A percentile compares a stretch with the other conserved stretches of the same genome.
Conservation (phyloP, 768 basidiomycete genomes). For the Cystofilobasidium ferigula region DNA sequence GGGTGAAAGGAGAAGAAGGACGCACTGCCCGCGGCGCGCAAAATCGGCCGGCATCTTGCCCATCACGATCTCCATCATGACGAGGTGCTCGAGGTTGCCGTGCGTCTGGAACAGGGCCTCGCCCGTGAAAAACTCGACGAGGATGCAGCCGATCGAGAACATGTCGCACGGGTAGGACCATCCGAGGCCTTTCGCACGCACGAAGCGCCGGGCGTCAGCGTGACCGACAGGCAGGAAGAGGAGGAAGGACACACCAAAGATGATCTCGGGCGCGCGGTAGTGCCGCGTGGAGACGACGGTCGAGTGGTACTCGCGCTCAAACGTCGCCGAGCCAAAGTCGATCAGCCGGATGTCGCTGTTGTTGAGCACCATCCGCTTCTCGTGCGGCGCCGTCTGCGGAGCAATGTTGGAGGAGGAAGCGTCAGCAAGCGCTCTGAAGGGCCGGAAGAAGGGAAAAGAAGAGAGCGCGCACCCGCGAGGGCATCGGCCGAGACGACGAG, state of each 20-base stretch:
- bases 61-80: constrained; percentile 99
- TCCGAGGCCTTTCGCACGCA: constrained; percentile 61
- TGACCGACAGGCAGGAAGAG: constrained; percentile 20
- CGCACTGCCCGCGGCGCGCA: constrained; percentile 35
- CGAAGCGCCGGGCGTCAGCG: background rate
- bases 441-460: no score
- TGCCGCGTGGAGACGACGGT: constrained; percentile 95
- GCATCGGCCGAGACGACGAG: constrained; percentile 49
- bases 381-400: constrained; percentile 33
- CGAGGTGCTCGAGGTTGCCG: constrained; percentile 95
- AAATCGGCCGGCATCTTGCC: constrained; percentile 90
- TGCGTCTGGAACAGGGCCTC: constrained; percentile 98
- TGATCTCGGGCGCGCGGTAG: constrained; percentile 98
- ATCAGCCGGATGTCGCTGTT: constrained; percentile 90
- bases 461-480: constrained; percentile 32
- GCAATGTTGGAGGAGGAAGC: background rate
- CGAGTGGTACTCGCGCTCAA: constrained; percentile 95
- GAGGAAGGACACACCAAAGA: constrained; percentile 60
- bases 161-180: constrained; percentile 99
- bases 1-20: background rate
- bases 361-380: constrained; percentile 54
- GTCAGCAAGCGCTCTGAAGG: background rate
- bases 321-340: constrained; percentile 97
- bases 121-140: constrained; percentile 97
- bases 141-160: constrained; percentile 94